Evolutionary conservation across 345 rosid species (phyloP).

Genomic region (Linum lewisii): DNA sequence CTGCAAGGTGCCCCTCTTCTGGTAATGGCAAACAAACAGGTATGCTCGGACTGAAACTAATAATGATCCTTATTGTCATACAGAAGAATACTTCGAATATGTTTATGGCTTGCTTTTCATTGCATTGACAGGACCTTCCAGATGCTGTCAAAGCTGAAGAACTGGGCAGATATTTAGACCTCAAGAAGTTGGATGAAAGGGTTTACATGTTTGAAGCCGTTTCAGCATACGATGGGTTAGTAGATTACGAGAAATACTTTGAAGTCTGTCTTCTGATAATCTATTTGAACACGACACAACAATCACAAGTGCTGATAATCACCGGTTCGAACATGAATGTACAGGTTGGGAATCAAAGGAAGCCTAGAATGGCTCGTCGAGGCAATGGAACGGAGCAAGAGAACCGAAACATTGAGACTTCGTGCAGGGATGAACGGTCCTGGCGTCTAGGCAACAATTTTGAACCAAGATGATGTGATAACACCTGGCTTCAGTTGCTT

Average conservation of each 20-base stretch:
- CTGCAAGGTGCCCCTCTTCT: slow-evolving; percentile 91
- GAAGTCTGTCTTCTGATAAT: neutral
- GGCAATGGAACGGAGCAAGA: slow-evolving; percentile 96
- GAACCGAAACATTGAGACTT: slow-evolving; percentile 75
- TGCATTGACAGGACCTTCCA: slow-evolving; percentile 63
- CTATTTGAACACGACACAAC: neutral
- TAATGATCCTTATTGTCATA: too few relatives aligned
- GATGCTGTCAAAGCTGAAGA: slow-evolving; percentile 85
- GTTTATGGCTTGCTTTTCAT: neutral
- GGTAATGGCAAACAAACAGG: slow-evolving; percentile 97
- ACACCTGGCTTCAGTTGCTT: slow-evolving; percentile 17
- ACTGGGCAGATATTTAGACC: slow-evolving; percentile 71
- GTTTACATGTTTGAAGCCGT: slow-evolving; percentile 90
- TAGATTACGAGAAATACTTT: neutral
- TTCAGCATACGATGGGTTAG: slow-evolving; percentile 89
- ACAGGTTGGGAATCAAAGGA: slow-evolving; percentile 80
- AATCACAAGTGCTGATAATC: neutral
- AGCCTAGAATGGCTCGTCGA: slow-evolving; percentile 83
- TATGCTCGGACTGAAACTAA: slow-evolving; percentile 11
- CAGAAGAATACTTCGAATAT: too few relatives aligned
- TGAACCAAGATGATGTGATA: neutral
- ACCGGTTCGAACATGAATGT: slow-evolving; percentile 13
- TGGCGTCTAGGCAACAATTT: slow-evolving; percentile 20
- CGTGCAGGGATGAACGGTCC: slow-evolving; percentile 46
- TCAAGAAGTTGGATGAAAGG: slow-evolving; percentile 89